phyloP scores from a whole-genome alignment of 306 rosid species.

The Vigna hirtella region DNA sequence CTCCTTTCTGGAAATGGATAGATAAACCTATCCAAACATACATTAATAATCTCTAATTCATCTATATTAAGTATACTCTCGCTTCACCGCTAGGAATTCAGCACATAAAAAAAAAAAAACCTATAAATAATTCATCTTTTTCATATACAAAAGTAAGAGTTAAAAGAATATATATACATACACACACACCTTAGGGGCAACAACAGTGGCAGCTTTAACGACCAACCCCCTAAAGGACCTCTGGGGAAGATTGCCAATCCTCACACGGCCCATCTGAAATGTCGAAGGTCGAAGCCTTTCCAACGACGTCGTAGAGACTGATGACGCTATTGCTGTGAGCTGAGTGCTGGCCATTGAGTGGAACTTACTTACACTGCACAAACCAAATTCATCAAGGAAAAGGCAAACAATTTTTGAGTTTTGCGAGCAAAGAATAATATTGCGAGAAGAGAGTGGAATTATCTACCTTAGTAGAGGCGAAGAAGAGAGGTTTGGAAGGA shows the following conservation, averaged over 20 bases:
- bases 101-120: background rate
- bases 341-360: constrained; percentile 77
- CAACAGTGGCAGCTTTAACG: constrained; percentile 84
- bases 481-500: background rate
- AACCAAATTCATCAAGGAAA: background rate
- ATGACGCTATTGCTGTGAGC: constrained; percentile 73
- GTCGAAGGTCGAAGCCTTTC: constrained; percentile 66
- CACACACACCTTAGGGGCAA: constrained; percentile 74
- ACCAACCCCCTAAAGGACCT: constrained; percentile 61
- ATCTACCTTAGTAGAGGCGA: constrained; percentile 17
- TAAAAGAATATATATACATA: too few species aligned
- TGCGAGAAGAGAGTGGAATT: background rate
- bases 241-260: constrained; percentile 44
- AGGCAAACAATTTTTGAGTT: background rate
- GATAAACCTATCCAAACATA: background rate
- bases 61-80: background rate
- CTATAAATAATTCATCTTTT: background rate
- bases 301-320: constrained; percentile 66
- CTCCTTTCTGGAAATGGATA: background rate
- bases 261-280: constrained; percentile 43
- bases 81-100: background rate
- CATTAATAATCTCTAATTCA: background rate
- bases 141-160: background rate
- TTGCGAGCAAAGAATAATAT: background rate
- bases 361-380: background rate